Conservation (phyloP, 2,329 filamentous ascomycete genomes). For the Fusarium oxysporum region DNA sequence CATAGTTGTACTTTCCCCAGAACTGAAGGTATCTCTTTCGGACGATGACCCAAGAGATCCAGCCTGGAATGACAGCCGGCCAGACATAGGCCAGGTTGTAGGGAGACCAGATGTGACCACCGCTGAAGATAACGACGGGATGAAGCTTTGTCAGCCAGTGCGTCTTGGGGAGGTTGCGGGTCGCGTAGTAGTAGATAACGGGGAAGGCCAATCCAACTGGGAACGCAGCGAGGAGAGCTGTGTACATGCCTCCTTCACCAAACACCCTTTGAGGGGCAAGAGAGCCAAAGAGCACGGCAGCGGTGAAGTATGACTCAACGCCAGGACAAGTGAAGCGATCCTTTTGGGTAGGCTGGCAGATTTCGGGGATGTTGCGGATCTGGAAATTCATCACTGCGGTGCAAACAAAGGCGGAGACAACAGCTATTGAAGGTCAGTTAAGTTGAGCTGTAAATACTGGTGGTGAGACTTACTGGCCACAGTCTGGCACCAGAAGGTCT, state of each 20-base stretch:
- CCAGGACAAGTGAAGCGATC: conserved; percentile 54
- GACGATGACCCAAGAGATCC: conserved; percentile 60
- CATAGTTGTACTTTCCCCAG: conserved; percentile 64
- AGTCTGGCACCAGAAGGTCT: conserved; percentile 51
- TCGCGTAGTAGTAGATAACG: conserved; percentile 52
- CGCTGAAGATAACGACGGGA: conserved; percentile 58
- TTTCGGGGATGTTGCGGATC: conserved; percentile 49
- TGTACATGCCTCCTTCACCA: conserved; percentile 52
- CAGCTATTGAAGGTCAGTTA: conserved; percentile 11
- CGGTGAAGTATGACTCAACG: conserved; percentile 55
- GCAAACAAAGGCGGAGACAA: conserved; percentile 51
- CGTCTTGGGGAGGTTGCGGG: conserved; percentile 49
- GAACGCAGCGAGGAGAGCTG: conserved; percentile 53
- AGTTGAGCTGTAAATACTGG: too few relatives aligned
- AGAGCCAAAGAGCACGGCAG: conserved; percentile 56
- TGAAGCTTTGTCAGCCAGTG: conserved; percentile 56
- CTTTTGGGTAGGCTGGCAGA: conserved; percentile 52
- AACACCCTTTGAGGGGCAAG: conserved; percentile 54
- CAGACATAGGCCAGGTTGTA: conserved; percentile 61
- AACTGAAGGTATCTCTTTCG: conserved; percentile 57
- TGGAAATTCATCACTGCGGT: conserved; percentile 54
- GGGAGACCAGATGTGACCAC: conserved; percentile 55
- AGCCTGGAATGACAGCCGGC: conserved; percentile 60
- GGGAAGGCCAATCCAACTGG: conserved; percentile 54
- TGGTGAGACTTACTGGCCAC: conserved; percentile 41